Conservation (phyloP, 805 yeast species). For the Candida anglica region DNA sequence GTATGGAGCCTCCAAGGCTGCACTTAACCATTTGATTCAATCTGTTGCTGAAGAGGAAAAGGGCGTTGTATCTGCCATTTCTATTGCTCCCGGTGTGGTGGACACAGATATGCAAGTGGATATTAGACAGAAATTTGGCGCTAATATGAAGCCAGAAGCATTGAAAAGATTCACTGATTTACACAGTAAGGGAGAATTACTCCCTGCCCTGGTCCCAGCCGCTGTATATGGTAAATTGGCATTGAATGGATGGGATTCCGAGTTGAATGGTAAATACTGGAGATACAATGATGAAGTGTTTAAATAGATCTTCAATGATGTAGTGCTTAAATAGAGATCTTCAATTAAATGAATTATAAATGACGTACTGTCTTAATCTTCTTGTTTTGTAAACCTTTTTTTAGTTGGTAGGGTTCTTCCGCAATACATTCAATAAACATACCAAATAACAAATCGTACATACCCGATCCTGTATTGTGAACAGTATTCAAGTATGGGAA, state of each 20-base stretch:
- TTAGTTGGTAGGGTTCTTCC: too few relatives aligned
- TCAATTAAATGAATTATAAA: too few relatives aligned
- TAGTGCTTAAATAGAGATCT: too few relatives aligned
- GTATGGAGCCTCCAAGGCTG: constrained; percentile 90
- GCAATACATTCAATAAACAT: too few relatives aligned
- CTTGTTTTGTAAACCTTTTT: too few relatives aligned
- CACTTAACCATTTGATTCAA: constrained; percentile 70
- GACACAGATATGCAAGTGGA: constrained; percentile 84
- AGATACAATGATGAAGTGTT: constrained; percentile 50
- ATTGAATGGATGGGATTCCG: constrained; percentile 49
- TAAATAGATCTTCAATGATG: constrained; percentile 3
- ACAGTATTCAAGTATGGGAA: too few relatives aligned
- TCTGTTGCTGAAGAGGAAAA: constrained; percentile 69
- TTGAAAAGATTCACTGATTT: constrained; percentile 62
- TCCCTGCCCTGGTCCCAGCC: constrained; percentile 73
- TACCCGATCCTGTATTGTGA: too few relatives aligned
- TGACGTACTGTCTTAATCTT: too few relatives aligned
- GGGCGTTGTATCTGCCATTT: constrained; percentile 47
- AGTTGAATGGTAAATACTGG: constrained; percentile 63
- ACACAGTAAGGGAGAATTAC: constrained; percentile 51
- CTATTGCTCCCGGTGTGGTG: constrained; percentile 94
- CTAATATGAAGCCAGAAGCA: constrained; percentile 57
- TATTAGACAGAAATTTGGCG: constrained; percentile 63
- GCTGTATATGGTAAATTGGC: constrained; percentile 64
- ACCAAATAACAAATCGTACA: too few relatives aligned